These are phyloP conservation scores for Senna siamea DNA, from an alignment of 306 rosid species.

Conservation along the genomic window DNA sequence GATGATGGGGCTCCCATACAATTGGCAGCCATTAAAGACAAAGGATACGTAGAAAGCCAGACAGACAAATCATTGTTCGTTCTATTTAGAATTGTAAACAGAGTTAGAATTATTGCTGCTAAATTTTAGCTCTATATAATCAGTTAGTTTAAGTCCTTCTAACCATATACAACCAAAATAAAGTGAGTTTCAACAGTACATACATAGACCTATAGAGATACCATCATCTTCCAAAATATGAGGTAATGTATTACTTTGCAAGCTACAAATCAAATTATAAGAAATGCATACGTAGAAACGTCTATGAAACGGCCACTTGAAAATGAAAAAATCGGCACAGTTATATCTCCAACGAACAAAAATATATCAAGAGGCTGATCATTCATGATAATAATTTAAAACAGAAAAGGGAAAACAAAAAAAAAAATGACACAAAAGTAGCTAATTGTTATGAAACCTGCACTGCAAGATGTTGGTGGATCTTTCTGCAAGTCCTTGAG, in stretches of 20 bases:
- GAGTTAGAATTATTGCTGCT: neutral
- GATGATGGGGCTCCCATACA: neutral
- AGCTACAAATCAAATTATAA: neutral
- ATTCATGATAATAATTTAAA: neutral
- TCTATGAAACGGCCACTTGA: neutral
- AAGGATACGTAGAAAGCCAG: neutral
- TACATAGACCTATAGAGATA: too few relatives aligned
- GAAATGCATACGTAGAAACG: neutral
- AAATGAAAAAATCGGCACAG: neutral
- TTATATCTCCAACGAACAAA: neutral
- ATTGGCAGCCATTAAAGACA: neutral
- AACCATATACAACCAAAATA: too few relatives aligned
- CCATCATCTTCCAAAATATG: too few relatives aligned
- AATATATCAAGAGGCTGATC: neutral
- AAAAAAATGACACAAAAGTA: neutral
- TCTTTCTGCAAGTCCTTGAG: slow-evolving; percentile 57
- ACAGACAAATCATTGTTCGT: neutral
- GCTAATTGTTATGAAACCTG: slow-evolving; percentile 40
- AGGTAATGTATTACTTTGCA: too few relatives aligned
- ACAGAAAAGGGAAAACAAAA: neutral
- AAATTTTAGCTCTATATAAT: neutral
- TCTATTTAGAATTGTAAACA: neutral
- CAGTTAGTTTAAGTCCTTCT: too few relatives aligned
- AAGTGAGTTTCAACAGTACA: too few relatives aligned
- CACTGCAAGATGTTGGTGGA: slow-evolving; percentile 83